Evolutionary conservation across 129 eudicot species (phyloP).

Genomic region (Flaveria sonorensis): DNA sequence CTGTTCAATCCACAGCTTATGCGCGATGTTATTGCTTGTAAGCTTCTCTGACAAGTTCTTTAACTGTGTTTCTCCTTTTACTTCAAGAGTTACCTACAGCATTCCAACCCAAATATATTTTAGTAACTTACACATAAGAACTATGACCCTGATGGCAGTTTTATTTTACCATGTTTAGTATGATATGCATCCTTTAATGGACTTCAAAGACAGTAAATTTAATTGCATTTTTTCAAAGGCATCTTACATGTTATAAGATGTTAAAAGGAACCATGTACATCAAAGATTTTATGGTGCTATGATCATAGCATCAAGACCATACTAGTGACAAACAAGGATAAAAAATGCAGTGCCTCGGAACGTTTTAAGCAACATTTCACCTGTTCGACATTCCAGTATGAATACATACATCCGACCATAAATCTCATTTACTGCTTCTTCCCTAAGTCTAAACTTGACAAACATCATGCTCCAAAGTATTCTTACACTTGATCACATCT

Average conservation of each 20-base stretch:
- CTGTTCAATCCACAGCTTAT: slow-evolving; percentile 93
- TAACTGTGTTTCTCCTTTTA: slow-evolving; percentile 76
- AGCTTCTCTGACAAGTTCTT: slow-evolving; percentile 75
- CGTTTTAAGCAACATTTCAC: not conserved
- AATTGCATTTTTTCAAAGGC: not conserved
- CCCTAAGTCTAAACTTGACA: slow-evolving; percentile 10
- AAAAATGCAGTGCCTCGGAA: not conserved
- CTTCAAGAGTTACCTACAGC: slow-evolving; percentile 79
- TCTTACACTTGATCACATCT: not conserved
- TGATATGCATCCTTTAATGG: no score
- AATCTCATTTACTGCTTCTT: not conserved
- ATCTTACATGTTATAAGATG: not conserved
- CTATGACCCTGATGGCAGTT: not conserved
- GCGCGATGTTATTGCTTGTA: slow-evolving; percentile 60
- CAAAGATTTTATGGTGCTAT: not conserved
- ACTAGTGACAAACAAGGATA: not conserved
- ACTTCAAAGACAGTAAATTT: no score
- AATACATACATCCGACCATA: not conserved
- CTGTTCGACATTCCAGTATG: not conserved
- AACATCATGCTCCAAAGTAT: not conserved
- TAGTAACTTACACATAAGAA: not conserved
- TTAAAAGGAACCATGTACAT: not conserved
- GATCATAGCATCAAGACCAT: not conserved
- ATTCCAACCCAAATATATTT: not conserved
- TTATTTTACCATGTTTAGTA: not conserved